These are phyloP conservation scores for Monilinia aucupariae DNA, from an alignment of 2,329 filamentous ascomycete species.

Conservation along the genomic window DNA sequence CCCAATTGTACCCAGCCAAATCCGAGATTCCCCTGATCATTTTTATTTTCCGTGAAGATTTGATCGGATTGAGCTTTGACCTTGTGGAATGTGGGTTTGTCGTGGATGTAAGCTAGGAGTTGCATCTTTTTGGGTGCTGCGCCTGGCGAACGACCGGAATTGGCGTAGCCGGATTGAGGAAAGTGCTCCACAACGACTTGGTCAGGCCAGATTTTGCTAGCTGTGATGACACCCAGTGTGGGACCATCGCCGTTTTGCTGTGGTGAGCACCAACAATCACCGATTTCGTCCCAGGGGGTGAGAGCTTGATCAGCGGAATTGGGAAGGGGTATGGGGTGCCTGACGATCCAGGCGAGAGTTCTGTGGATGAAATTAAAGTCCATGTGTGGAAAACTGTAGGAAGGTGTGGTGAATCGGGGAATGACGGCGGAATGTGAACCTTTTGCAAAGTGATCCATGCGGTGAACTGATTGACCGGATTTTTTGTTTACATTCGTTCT, in stretches of 20 bases:
- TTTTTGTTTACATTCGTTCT: conserved; percentile 26
- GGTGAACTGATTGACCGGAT: conserved; percentile 27
- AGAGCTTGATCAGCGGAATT: conserved; percentile 53
- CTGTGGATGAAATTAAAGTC: conserved; percentile 12
- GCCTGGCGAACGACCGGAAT: conserved; percentile 45
- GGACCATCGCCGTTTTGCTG: conserved; percentile 45
- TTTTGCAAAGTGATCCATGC: conserved; percentile 68
- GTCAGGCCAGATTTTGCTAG: conserved; percentile 55
- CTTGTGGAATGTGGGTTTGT: conserved; percentile 35
- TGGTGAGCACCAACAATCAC: conserved; percentile 82
- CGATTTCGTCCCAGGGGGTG: conserved; percentile 66
- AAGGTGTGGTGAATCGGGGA: conserved; percentile 24
- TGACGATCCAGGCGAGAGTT: conserved; percentile 22
- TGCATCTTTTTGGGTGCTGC: conserved; percentile 64
- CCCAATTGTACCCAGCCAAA: conserved; percentile 52
- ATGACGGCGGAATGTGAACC: conserved; percentile 41
- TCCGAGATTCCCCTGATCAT: conserved; percentile 29
- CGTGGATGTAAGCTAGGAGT: conserved; percentile 57
- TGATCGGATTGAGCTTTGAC: conserved; percentile 36
- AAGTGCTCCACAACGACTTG: conserved; percentile 71
- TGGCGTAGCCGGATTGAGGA: conserved; percentile 49
- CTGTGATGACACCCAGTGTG: conserved; percentile 59
- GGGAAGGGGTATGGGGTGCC: conserved; percentile 25
- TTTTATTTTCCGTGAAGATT: conserved; percentile 37
- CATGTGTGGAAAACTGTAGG: conserved; percentile 39